Conservation (phyloP, 2,329 filamentous ascomycete species). For the Phaeosphaeriaceae sp. region DNA sequence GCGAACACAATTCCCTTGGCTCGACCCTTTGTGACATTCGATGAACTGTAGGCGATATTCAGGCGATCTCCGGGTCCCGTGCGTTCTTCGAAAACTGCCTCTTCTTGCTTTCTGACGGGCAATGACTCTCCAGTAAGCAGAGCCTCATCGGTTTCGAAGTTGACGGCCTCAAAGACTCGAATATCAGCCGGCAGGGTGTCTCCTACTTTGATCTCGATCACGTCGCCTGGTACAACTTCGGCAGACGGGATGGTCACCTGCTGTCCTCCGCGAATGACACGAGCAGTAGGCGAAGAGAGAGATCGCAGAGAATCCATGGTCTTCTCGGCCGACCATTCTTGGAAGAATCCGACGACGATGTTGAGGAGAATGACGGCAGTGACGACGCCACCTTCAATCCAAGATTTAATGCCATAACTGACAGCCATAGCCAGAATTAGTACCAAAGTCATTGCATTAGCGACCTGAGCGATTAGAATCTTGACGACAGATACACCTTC, state of each 20-base stretch:
- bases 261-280: constrained; percentile 60
- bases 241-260: constrained; percentile 60
- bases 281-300: constrained; percentile 55
- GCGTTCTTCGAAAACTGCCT: constrained; percentile 59
- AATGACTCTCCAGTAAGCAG: constrained; percentile 74
- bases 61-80: constrained; percentile 71
- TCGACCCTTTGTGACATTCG: constrained; percentile 73
- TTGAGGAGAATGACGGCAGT: constrained; percentile 55
- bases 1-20: constrained; percentile 72
- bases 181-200: constrained; percentile 76
- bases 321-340: constrained; percentile 58
- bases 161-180: constrained; percentile 67
- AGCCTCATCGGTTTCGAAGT: constrained; percentile 77
- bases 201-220: constrained; percentile 68
- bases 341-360: constrained; percentile 54
- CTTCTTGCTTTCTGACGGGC: constrained; percentile 69
- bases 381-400: constrained; percentile 58
- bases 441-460: constrained; percentile 80
- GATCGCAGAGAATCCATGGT: constrained; percentile 58
- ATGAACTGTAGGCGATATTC: constrained; percentile 70
- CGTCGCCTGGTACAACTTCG: constrained; percentile 70
- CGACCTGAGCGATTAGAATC: constrained; percentile 74
- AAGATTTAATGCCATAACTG: constrained; percentile 56
- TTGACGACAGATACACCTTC: constrained; percentile 73
- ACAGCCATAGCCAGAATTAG: constrained; percentile 58